Percentiles rank a stretch among this genome's conserved stretches.
These are phyloP conservation scores for Leccinum boreale DNA, from an alignment of 768 basidiomycete genomes.

Conservation along the genomic window DNA sequence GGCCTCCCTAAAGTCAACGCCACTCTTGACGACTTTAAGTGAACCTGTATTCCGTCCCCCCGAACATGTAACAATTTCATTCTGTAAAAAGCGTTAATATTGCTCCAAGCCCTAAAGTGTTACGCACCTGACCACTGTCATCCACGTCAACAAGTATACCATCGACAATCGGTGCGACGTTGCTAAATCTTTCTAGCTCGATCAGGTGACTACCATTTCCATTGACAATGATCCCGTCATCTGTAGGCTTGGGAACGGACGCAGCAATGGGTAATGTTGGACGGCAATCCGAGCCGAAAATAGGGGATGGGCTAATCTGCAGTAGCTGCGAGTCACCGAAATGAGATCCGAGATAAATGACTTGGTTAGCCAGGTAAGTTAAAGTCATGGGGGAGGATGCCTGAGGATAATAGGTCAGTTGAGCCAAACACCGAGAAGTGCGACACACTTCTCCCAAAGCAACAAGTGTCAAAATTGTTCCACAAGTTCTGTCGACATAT, in stretches of 20 bases:
- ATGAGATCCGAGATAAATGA: constrained; percentile 78
- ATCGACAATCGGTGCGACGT: constrained; percentile 83
- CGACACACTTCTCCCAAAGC: constrained; percentile 68
- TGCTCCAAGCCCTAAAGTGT: background rate
- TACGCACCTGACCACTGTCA: constrained; percentile 61
- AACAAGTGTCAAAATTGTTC: constrained; percentile 44
- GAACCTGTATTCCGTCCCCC: constrained; percentile 77
- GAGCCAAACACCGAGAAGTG: background rate
- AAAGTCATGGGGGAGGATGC: constrained; percentile 68
- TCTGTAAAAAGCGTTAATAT: constrained; percentile 36
- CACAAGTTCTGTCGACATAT: constrained; percentile 44
- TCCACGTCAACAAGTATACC: constrained; percentile 74
- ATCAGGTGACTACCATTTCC: constrained; percentile 55
- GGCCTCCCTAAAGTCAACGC: constrained; percentile 72
- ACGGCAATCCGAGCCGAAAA: constrained; percentile 32
- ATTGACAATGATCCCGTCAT: constrained; percentile 46
- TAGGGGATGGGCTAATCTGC: constrained; percentile 47
- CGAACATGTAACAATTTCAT: constrained; percentile 83
- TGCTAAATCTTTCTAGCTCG: constrained; percentile 63
- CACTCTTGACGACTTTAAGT: constrained; percentile 73
- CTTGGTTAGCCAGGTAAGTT: constrained; percentile 67
- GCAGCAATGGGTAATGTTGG: constrained; percentile 52
- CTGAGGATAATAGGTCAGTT: constrained; percentile 34
- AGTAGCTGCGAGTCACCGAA: constrained; percentile 78
- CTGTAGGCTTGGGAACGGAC: constrained; percentile 39